Evolutionary conservation across 1,139 yeast species (phyloP).

Genomic region (Citeromyces hawaiiensis): DNA sequence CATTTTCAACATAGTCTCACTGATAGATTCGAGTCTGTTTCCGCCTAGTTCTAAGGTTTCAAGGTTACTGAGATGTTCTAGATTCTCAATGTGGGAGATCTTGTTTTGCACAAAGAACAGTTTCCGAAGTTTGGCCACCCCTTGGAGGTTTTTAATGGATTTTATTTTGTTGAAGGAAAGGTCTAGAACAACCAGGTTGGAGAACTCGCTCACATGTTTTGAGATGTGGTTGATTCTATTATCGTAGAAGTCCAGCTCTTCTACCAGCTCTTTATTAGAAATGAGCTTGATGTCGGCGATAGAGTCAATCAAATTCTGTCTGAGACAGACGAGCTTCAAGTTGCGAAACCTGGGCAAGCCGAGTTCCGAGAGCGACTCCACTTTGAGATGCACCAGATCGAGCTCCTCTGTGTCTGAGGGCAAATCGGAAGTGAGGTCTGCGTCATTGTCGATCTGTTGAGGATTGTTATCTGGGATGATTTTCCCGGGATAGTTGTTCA

Average conservation of each 20-base stretch:
- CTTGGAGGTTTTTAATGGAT: slow-evolving; percentile 69
- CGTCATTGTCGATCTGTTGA: slow-evolving; percentile 29
- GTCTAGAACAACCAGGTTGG: slow-evolving; percentile 51
- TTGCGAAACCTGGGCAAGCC: slow-evolving; percentile 43
- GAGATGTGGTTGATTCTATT: slow-evolving; percentile 84
- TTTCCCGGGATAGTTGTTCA: neutral
- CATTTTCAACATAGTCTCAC: slow-evolving; percentile 39
- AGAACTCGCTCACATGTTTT: slow-evolving; percentile 45
- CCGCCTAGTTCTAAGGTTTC: slow-evolving; percentile 86
- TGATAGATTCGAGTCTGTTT: slow-evolving; percentile 57
- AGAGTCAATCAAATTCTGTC: slow-evolving; percentile 75
- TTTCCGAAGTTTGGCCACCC: slow-evolving; percentile 46
- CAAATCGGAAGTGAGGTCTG: slow-evolving; percentile 49
- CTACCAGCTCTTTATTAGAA: slow-evolving; percentile 36
- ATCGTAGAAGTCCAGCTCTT: slow-evolving; percentile 83
- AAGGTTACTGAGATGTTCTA: slow-evolving; percentile 45
- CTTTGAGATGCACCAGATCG: slow-evolving; percentile 71
- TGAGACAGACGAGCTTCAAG: slow-evolving; percentile 52
- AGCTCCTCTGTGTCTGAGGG: slow-evolving; percentile 53
- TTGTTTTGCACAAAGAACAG: slow-evolving; percentile 84
- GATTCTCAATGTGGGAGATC: slow-evolving; percentile 57
- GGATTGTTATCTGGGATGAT: slow-evolving; percentile 39
- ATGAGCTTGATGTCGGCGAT: slow-evolving; percentile 58
- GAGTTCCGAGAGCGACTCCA: slow-evolving; percentile 53
- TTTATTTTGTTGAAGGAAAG: slow-evolving; percentile 85